phyloP scores from a whole-genome alignment of 495 filamentous ascomycete species.

The Penicillium robsamsonii region DNA sequence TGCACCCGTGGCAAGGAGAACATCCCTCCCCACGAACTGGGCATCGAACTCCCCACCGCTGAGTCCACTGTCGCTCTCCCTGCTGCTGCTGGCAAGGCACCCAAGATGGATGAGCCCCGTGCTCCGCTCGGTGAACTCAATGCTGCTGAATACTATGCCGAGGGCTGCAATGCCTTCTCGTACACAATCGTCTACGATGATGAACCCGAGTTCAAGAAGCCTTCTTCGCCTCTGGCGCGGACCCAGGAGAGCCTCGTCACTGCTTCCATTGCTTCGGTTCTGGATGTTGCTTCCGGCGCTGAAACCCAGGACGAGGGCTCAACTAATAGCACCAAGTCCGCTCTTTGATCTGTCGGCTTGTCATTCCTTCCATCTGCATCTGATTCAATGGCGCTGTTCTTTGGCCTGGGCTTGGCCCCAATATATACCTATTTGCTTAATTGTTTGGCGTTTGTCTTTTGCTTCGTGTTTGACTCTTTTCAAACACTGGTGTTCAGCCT shows the following conservation, averaged over 20 bases:
- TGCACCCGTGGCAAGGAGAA: slow-evolving; percentile 84
- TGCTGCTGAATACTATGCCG: slow-evolving; percentile 68
- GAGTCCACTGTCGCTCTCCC: slow-evolving; percentile 20
- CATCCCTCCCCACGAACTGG: slow-evolving; percentile 55
- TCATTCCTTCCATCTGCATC: slow-evolving; percentile 17
- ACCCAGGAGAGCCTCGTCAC: slow-evolving; percentile 10
- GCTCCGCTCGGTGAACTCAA: slow-evolving; percentile 68
- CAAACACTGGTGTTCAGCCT: slow-evolving; percentile 6
- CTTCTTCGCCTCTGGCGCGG: slow-evolving; percentile 10
- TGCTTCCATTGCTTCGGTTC: slow-evolving; percentile 32
- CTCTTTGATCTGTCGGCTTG: slow-evolving; percentile 1
- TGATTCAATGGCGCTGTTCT: slow-evolving; percentile 18
- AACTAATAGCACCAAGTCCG: slow-evolving; percentile 1
- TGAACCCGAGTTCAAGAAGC: slow-evolving; percentile 35
- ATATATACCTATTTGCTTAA: slow-evolving; percentile 12
- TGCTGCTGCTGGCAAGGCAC: slow-evolving; percentile 30
- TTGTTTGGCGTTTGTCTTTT: slow-evolving; percentile 11
- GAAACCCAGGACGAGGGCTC: slow-evolving; percentile 20
- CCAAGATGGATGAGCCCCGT: slow-evolving; percentile 56
- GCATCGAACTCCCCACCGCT: slow-evolving; percentile 31
- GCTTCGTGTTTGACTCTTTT: neutral
- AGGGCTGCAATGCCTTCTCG: slow-evolving; percentile 61
- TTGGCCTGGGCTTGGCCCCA: slow-evolving; percentile 3
- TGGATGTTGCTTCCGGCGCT: slow-evolving; percentile 43
- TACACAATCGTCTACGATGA: slow-evolving; percentile 59